Percentiles rank a stretch among this genome's conserved stretches.
phyloP scores from a whole-genome alignment of 345 rosid genomes.

The Excoecaria agallocha region DNA sequence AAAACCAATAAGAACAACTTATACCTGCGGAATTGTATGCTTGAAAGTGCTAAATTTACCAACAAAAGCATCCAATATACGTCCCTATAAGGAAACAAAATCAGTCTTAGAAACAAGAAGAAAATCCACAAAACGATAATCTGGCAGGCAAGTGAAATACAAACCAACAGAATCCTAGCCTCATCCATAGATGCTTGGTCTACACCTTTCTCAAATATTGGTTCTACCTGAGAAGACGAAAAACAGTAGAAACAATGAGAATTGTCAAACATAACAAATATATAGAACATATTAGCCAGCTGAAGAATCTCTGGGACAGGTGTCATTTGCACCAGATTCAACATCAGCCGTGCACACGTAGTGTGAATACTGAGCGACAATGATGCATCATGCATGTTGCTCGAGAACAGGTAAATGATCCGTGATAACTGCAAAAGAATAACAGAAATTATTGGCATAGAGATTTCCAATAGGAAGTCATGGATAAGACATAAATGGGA shows the following conservation, averaged over 20 bases:
- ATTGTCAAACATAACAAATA: conserved; percentile 16
- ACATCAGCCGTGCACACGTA: conserved; percentile 96
- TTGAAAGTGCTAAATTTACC: conserved; percentile 97
- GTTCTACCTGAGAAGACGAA: conserved; percentile 71
- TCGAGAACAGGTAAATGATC: conserved; percentile 90
- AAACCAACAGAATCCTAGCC: conserved; percentile 85
- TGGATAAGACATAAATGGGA: neutral
- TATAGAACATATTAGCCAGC: conserved; percentile 1
- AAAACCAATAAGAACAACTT: conserved; percentile 23
- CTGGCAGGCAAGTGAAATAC: conserved; percentile 16
- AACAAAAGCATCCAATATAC: conserved; percentile 96
- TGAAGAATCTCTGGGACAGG: conserved; percentile 12
- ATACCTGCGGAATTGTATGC: conserved; percentile 98
- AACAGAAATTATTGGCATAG: conserved; percentile 18
- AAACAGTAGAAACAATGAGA: conserved; percentile 16
- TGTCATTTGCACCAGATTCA: conserved; percentile 71
- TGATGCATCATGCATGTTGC: conserved; percentile 97
- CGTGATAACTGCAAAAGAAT: conserved; percentile 73
- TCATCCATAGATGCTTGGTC: conserved; percentile 96
- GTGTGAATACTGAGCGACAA: conserved; percentile 94
- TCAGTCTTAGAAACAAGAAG: conserved; percentile 15
- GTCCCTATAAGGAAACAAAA: conserved; percentile 57
- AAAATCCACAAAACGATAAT: conserved; percentile 18
- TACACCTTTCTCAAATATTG: conserved; percentile 95
- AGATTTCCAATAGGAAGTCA: neutral